phyloP scores from a whole-genome alignment of 768 basidiomycete genomes.

The Gyrodon lividus region DNA sequence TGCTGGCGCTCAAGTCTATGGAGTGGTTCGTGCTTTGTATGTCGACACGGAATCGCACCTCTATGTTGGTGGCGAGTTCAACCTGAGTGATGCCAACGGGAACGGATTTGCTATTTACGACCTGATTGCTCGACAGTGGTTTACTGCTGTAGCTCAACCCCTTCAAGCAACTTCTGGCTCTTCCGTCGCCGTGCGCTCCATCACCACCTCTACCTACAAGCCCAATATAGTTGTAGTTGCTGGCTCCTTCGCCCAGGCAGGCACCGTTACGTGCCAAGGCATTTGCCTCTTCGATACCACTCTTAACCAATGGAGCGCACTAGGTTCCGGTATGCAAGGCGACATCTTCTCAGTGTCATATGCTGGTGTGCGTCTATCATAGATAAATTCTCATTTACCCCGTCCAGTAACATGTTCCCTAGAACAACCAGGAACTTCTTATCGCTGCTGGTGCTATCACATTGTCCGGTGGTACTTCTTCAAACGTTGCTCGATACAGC shows the following conservation, averaged over 20 bases:
- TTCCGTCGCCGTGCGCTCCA: conserved; percentile 65
- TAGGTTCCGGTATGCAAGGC: conserved; percentile 81
- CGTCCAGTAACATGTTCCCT: conserved; percentile 12
- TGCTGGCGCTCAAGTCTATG: conserved; percentile 61
- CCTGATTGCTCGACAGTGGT: conserved; percentile 63
- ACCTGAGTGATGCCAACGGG: conserved; percentile 49
- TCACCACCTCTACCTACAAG: conserved; percentile 61
- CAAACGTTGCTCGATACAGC: conserved; percentile 73
- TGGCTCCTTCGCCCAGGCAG: conserved; percentile 83
- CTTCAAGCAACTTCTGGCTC: conserved; percentile 56
- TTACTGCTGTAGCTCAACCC: conserved; percentile 53
- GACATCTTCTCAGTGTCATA: conserved; percentile 77
- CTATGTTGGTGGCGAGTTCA: conserved; percentile 86
- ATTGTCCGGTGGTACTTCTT: conserved; percentile 57
- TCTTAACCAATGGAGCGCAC: conserved; percentile 72
- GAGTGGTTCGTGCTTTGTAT: conserved; percentile 73
- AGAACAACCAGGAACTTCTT: conserved; percentile 68
- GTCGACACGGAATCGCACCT: conserved; percentile 62
- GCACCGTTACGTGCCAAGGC: conserved; percentile 67
- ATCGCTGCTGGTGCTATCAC: conserved; percentile 80
- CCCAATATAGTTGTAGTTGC: conserved; percentile 72
- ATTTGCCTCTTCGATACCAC: conserved; percentile 75
- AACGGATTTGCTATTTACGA: conserved; percentile 83
- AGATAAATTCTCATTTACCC: background rate
- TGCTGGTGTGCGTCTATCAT: conserved; percentile 61